Evolutionary conservation across 768 basidiomycete species (phyloP).

Genomic region (Exsudoporus frostii): DNA sequence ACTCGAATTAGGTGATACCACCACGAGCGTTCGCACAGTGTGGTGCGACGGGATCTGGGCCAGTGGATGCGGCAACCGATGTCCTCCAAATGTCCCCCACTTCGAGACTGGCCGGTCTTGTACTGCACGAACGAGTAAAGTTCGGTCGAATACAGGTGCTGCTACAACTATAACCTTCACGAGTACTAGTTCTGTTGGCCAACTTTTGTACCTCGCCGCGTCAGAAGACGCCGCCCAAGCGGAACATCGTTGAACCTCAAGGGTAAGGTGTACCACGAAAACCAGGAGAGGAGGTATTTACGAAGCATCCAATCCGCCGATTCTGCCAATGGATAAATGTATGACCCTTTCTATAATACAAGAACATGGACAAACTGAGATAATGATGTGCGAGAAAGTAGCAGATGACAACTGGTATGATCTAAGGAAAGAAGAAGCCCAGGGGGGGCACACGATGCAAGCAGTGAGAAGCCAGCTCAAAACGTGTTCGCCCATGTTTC

Average conservation of each 20-base stretch:
- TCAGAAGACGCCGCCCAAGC: neutral
- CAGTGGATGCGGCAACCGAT: slow-evolving; percentile 8
- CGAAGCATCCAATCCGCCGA: neutral
- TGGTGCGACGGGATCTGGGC: slow-evolving; percentile 10
- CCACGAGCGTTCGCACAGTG: neutral
- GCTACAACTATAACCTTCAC: neutral
- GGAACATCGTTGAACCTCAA: neutral
- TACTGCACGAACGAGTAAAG: neutral
- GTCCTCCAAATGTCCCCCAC: slow-evolving; percentile 1
- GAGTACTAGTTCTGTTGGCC: neutral
- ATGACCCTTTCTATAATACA: slow-evolving; percentile 29
- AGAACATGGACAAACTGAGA: slow-evolving; percentile 27
- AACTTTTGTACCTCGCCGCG: neutral
- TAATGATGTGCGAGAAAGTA: slow-evolving; percentile 30
- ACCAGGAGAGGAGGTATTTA: neutral
- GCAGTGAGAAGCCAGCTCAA: slow-evolving; percentile 34
- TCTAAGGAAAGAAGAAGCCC: slow-evolving; percentile 12
- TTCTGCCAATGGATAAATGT: slow-evolving; percentile 9
- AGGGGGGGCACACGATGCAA: slow-evolving; percentile 6
- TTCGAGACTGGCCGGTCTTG: slow-evolving; percentile 10
- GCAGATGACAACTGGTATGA: slow-evolving; percentile 28
- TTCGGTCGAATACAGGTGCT: slow-evolving; percentile 11
- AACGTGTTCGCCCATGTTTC: slow-evolving; percentile 80
- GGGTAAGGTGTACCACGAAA: neutral
- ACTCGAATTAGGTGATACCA: neutral